Evolutionary conservation across 805 yeast species (phyloP).

Genomic region (Sugiyamaella valdiviana): DNA sequence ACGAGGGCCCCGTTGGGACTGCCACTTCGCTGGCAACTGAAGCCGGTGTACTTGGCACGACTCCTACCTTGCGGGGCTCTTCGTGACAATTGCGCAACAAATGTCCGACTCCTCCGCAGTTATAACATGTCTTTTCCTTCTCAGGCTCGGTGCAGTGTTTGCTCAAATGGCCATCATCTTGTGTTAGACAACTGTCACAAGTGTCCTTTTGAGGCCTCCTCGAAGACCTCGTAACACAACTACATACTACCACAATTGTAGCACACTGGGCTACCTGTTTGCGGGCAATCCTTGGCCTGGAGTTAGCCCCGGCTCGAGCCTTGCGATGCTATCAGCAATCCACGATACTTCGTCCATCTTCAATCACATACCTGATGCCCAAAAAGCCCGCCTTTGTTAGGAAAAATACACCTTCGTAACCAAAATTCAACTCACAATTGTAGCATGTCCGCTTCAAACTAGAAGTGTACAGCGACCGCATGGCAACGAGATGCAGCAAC

Average conservation of each 20-base stretch:
- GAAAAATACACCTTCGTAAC: background rate
- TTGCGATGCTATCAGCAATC: no score
- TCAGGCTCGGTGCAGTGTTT: conserved; percentile 82
- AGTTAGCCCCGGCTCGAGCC: no score
- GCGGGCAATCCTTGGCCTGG: conserved; percentile 33
- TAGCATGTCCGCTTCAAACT: conserved; percentile 24
- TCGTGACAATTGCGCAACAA: conserved; percentile 69
- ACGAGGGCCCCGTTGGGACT: conserved; percentile 17
- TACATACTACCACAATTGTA: conserved; percentile 33
- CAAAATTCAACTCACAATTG: conserved; percentile 18
- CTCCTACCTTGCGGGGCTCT: conserved; percentile 13
- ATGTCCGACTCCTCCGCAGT: conserved; percentile 88
- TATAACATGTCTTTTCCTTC: conserved; percentile 83
- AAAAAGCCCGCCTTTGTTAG: conserved; percentile 20
- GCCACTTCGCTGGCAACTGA: background rate
- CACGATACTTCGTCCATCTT: background rate
- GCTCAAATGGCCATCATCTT: conserved; percentile 66
- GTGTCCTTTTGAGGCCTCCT: no score
- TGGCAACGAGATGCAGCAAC: background rate
- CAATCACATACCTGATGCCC: conserved; percentile 20
- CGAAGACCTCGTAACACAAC: conserved; percentile 1
- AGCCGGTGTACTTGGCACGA: conserved; percentile 1
- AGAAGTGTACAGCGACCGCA: conserved; percentile 9
- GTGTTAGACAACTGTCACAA: no score
- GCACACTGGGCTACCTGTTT: conserved; percentile 34